Evolutionary conservation across 2,329 filamentous ascomycete species (phyloP).

Genomic region (Ascochyta lentis): DNA sequence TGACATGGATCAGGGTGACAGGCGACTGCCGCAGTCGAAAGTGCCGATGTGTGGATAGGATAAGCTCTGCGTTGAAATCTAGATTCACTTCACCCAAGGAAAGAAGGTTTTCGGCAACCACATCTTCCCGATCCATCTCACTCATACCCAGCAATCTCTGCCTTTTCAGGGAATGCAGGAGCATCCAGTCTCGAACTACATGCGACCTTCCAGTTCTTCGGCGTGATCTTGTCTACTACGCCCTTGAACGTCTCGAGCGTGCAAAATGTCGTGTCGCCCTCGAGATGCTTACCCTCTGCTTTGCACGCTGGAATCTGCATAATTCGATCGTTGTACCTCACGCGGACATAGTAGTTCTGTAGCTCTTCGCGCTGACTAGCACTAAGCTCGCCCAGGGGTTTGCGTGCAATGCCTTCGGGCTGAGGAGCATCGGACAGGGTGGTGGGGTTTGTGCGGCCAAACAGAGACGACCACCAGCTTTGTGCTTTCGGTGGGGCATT

Average conservation of each 20-base stretch:
- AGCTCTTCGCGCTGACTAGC: slow-evolving; percentile 65
- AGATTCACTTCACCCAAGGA: too few relatives aligned
- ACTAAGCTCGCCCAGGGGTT: slow-evolving; percentile 62
- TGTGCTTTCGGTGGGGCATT: slow-evolving; percentile 23
- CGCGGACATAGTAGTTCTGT: slow-evolving; percentile 81
- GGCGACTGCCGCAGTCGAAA: not conserved
- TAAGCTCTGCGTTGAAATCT: too few relatives aligned
- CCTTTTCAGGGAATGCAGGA: slow-evolving; percentile 56
- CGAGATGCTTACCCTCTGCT: slow-evolving; percentile 77
- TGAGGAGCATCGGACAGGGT: slow-evolving; percentile 6
- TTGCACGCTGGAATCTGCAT: slow-evolving; percentile 84
- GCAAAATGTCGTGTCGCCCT: slow-evolving; percentile 87
- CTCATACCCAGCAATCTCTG: slow-evolving; percentile 45
- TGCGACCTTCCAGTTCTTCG: slow-evolving; percentile 74
- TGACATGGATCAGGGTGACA: not conserved
- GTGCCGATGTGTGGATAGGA: not conserved
- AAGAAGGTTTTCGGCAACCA: too few relatives aligned
- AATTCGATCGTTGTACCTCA: slow-evolving; percentile 88
- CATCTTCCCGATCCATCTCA: not conserved
- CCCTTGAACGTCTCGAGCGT: slow-evolving; percentile 91
- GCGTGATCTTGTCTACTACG: slow-evolving; percentile 90
- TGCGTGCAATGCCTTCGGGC: slow-evolving; percentile 64
- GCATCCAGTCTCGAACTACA: slow-evolving; percentile 66
- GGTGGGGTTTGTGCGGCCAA: slow-evolving; percentile 33
- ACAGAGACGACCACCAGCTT: slow-evolving; percentile 49